A percentile compares a stretch with the other conserved stretches of the same genome.
These are phyloP conservation scores for Leccinum solheimii DNA, from an alignment of 1,284 basidiomycete species.

Conservation along the genomic window DNA sequence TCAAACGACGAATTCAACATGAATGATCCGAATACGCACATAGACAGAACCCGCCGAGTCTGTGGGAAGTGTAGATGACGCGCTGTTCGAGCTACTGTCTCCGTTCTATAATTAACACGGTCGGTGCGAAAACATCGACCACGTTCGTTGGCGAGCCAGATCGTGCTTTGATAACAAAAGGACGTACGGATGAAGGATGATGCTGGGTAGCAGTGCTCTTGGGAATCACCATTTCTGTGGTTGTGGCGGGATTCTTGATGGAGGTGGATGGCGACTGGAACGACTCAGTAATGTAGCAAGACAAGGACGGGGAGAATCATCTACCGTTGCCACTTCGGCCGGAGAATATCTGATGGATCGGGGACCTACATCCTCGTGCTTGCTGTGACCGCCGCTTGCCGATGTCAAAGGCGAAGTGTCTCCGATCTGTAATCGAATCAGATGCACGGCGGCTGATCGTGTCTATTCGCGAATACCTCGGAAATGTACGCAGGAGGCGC, in stretches of 20 bases:
- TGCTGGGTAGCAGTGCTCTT: conserved; percentile 6
- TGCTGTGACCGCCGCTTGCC: background rate
- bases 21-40: conserved; percentile 17
- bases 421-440: conserved; percentile 20
- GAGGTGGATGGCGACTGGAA: conserved; percentile 11
- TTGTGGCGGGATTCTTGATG: background rate
- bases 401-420: conserved; percentile 11
- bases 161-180: background rate
- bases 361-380: conserved; percentile 5
- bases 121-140: background rate
- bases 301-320: conserved; percentile 4
- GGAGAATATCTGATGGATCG: conserved; percentile 12
- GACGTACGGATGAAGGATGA: conserved; percentile 15
- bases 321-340: conserved; percentile 14
- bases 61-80: background rate
- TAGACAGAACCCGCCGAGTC: conserved; percentile 20
- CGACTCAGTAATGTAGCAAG: conserved; percentile 17
- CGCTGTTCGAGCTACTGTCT: conserved; percentile 6
- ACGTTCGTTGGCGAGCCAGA: background rate
- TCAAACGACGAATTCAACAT: background rate
- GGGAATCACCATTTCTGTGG: conserved; percentile 19
- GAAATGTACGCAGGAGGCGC: conserved; percentile 5
- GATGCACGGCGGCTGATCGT: conserved; percentile 6
- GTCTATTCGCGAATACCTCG: conserved; percentile 17
- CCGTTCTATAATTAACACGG: conserved; percentile 10